Base-by-base conservation (phyloP, 805 yeast genomes). In the Kurtzmaniella fragi region DNA sequence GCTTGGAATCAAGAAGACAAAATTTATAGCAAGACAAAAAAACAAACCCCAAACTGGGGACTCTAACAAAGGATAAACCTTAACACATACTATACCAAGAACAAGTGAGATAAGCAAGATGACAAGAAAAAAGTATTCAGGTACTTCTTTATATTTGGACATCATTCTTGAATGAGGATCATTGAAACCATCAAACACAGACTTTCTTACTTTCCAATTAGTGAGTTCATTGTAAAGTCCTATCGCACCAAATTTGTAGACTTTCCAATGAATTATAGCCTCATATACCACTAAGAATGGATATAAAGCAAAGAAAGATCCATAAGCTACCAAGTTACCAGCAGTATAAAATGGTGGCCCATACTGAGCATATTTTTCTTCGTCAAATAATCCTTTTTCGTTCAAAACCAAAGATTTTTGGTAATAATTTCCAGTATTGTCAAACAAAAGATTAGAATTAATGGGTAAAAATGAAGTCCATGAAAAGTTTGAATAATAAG, bases 101-200 rank as follows among this genome's bases (percentile, higher is more conserved):
- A 32, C 41, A 23, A 41, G 23, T 5, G 44, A 36, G 16, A 41
- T 34, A 5, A 36, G 15, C 9, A 41, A 32, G 3, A 41, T n/a
- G 4, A 30, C 34, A n/a, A 32, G 13, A 29, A 35, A 43, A 36
- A 37, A 37, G 44, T 44, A 43, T 15, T 40, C 40, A 5, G 46
- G 46, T n/a, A 38, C 44, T 17, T 40, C 43, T 17, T 41, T 41
- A 41, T 52, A 70, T 45, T 73, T 62, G 34, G 70, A 45, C 81
- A 79, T 78, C 72, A 78, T 76, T 35, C 61, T 63, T 40, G 78
- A 70, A 48, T 77, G 82, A 2, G 82, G 76, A 48, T 80, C 85
- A 15, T n/a, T 35, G 17, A 13, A 37, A 20, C 15, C 47, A 6
- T 12, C 29, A 30, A 23, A 37, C 11, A 15, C 7, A n/a, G 39